A percentile compares a stretch with the other conserved stretches of the same genome.
phyloP scores from a whole-genome alignment of 257 asterid species.

The Capsicum baccatum region DNA sequence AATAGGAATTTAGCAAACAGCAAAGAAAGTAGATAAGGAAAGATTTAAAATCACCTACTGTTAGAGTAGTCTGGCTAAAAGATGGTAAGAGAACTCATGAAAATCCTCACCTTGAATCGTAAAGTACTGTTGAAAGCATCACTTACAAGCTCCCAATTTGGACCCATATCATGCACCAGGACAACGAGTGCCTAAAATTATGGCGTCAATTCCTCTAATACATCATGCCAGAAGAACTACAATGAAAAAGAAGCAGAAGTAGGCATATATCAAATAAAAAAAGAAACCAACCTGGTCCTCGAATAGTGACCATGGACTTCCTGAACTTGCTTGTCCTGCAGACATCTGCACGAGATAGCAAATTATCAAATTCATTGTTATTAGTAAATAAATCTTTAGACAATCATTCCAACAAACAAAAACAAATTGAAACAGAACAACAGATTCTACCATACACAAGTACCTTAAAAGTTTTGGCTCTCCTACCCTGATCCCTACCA shows the following conservation, averaged over 20 bases:
- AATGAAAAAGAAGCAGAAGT: not conserved
- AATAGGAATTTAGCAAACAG: not conserved
- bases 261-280: not conserved
- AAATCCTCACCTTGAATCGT: slow-evolving; percentile 79
- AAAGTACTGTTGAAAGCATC: slow-evolving; percentile 89
- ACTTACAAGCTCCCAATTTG: slow-evolving; percentile 97
- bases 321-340: slow-evolving; percentile 70
- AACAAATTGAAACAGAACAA: not conserved
- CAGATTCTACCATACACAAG: slow-evolving; percentile 30
- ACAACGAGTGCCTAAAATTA: slow-evolving; percentile 87
- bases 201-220: slow-evolving; percentile 15
- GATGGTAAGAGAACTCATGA: slow-evolving; percentile 3
- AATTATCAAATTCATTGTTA: not conserved
- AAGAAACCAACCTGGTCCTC: slow-evolving; percentile 80
- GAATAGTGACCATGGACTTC: slow-evolving; percentile 82
- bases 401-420: not conserved
- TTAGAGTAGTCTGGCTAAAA: slow-evolving; percentile 18
- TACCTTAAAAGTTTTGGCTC: slow-evolving; percentile 80
- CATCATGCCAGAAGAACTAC: slow-evolving; percentile 7
- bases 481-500: slow-evolving; percentile 88
- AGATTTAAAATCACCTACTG: slow-evolving; percentile 5
- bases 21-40: not conserved
- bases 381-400: not conserved
- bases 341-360: slow-evolving; percentile 56
- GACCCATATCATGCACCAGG: slow-evolving; percentile 96